Base-by-base conservation (phyloP, 208 protist genomes). In the Acanthamoeba triangularis region DNA sequence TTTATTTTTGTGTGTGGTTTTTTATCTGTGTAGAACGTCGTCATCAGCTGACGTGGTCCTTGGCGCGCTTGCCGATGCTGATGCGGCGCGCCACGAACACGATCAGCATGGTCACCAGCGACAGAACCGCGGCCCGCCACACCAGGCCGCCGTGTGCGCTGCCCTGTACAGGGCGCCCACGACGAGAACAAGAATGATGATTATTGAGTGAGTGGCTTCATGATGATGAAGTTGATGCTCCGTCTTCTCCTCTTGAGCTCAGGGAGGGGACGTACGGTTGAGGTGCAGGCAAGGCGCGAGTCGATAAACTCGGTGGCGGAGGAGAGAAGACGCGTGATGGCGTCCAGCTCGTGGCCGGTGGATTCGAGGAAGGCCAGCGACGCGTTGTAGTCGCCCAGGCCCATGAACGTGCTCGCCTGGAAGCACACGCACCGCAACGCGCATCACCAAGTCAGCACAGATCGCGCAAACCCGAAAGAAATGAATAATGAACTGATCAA, bases 311-410 rank as follows among this genome's bases (percentile, higher is more conserved):
- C 30, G 6, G 72, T 49, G 28, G 35, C 14, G n/a, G 72, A n/a
- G 23, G 72, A 49, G 72, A 80, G 72, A 23, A 80, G 11, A 5
- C n/a, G 11, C 13, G 72, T 49, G 14, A 80, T 49, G n/a, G 3
- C n/a, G 11, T 49, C 16, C 35, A 80, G n/a, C 35, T 80, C 63
- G 72, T 37, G 37, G 41, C n/a, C 11, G 35, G 72, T 49, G 72
- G 72, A 80, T n/a, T 35, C 20, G 35, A 80, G 72, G 72, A 80
- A 80, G 8, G 72, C 72, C 72, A 80, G 37, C n/a, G 72, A 80
- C 16, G 72, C 72, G 20, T 44, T 44, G 72, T 80, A 80, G 72
- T 80, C 18, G 20, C 72, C 72, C n/a, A 80, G 72, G 20, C 72
- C 72, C 72, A 80, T 80, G 72, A 35, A 23, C 20, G 37, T 80